Base-by-base conservation (phyloP, 2,329 filamentous ascomycete species). In the Aspergillus ruber region DNA sequence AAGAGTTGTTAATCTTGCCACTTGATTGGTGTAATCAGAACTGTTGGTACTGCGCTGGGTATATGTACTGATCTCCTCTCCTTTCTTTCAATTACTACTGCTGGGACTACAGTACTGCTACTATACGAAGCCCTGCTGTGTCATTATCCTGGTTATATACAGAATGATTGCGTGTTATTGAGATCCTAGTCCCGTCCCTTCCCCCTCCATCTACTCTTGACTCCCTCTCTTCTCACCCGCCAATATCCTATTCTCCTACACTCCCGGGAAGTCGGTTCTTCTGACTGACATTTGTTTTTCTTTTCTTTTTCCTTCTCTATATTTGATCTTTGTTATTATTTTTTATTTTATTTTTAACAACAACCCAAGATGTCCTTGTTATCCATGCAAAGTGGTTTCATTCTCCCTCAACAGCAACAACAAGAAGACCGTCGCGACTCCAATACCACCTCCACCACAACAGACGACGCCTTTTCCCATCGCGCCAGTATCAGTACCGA, bases 361-460 rank as follows among this genome's bases (percentile, higher is more conserved):
- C 57, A 7, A 9, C 57, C 55, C 58, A 59, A 70, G 4, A 20
- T 39, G 36, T 39, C 36, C n/a, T 36, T 70, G 66, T 66, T 68
- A 64, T 70, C 66, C 60, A 68, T 68, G 60, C 67, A 66, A 48
- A 63, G 66, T 41, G 55, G 62, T 44, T 60, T 63, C 53, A 47
- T 56, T 42, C 56, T 56, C 46, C 55, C 32, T 44, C 43, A 32
- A 17, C 44, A 46, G 29, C 47, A 51, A 50, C 39, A 43, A 25
- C 21, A 4, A 7, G 43, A 46, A 39, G 52, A 52, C 8, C 52
- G 56, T 43, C 55, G 50, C 49, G 51, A 51, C 48, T 56, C 60
- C 49, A 48, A 51, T 50, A 35, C 36, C 36, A 39, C 36, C 36
- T 18, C 36, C 8, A 39, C 36, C 7, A 15, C 17, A 10, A 57